phyloP scores from a whole-genome alignment of 2,329 filamentous ascomycete species.

The Fusarium torulosum region DNA sequence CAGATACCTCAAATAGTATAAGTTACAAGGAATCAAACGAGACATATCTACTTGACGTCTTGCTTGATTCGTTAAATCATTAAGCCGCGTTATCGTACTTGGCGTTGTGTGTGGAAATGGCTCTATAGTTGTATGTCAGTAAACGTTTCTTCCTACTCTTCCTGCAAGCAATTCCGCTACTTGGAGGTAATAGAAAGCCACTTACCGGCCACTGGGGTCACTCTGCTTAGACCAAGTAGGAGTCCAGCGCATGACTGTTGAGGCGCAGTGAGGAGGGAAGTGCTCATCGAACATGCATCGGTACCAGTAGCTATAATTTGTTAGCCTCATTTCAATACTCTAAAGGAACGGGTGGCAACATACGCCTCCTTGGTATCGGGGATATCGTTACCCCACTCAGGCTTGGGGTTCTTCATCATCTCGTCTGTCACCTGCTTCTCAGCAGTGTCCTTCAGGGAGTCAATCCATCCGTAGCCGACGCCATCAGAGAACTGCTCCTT shows the following conservation, averaged over 20 bases:
- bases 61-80: conserved; percentile 41
- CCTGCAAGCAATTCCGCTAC: background rate
- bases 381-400: conserved; percentile 92
- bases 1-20: conserved; percentile 38
- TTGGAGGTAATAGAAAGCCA: conserved; percentile 17
- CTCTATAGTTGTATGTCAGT: conserved; percentile 61
- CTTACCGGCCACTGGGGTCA: conserved; percentile 89
- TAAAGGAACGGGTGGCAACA: conserved; percentile 46
- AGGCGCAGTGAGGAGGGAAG: conserved; percentile 91
- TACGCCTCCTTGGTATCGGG: conserved; percentile 97
- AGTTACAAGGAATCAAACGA: conserved; percentile 43
- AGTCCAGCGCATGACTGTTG: conserved; percentile 95
- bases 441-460: conserved; percentile 94
- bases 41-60: conserved; percentile 20
- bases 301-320: conserved; percentile 84
- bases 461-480: conserved; percentile 99
- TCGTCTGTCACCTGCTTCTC: conserved; percentile 92
- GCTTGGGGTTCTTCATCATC: conserved; percentile 98
- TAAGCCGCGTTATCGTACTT: conserved; percentile 73
- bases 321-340: conserved; percentile 42
- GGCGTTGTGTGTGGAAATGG: conserved; percentile 79
- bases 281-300: conserved; percentile 98
- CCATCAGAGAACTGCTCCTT: conserved; percentile 99
- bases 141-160: background rate
- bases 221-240: conserved; percentile 97